Evolutionary conservation across 2,329 filamentous ascomycete species (phyloP).

Genomic region (Lasiodiplodia citricola): DNA sequence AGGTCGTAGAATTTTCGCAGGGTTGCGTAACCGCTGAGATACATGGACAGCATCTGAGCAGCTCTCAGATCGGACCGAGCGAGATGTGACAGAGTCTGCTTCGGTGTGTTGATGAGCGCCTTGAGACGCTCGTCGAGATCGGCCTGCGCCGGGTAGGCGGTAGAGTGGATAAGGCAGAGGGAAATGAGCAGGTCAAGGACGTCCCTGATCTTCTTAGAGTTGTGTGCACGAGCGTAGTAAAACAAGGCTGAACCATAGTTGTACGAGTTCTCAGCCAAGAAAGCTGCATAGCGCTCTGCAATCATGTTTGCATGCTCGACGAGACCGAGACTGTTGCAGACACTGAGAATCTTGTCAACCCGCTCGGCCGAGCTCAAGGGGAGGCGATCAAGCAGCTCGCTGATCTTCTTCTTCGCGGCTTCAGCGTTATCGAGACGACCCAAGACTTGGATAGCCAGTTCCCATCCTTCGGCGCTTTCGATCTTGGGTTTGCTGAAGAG

Average conservation of each 20-base stretch:
- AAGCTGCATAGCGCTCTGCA: conserved; percentile 85
- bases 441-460: conserved; percentile 82
- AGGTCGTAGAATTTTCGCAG: conserved; percentile 88
- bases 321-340: conserved; percentile 80
- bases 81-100: conserved; percentile 71
- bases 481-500: conserved; percentile 51
- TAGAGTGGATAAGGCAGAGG: conserved; percentile 84
- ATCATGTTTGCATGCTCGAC: conserved; percentile 78
- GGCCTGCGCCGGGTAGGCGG: conserved; percentile 72
- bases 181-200: conserved; percentile 87
- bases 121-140: conserved; percentile 77
- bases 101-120: conserved; percentile 73
- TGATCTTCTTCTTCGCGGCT: conserved; percentile 74
- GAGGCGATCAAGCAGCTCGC: conserved; percentile 74
- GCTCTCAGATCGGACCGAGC: conserved; percentile 79
- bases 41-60: conserved; percentile 80
- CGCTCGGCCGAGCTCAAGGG: conserved; percentile 71
- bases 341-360: conserved; percentile 80
- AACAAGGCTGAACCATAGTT: conserved; percentile 85
- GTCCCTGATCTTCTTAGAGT: conserved; percentile 77
- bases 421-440: conserved; percentile 77
- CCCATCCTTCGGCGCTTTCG: conserved; percentile 61
- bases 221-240: conserved; percentile 88
- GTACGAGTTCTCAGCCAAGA: conserved; percentile 72
- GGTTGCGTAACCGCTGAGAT: conserved; percentile 91